A percentile compares a stretch with the other conserved stretches of the same genome.
These are phyloP conservation scores for Flaveria floridana DNA, from an alignment of 140 eudicot genomes.

Conservation along the genomic window DNA sequence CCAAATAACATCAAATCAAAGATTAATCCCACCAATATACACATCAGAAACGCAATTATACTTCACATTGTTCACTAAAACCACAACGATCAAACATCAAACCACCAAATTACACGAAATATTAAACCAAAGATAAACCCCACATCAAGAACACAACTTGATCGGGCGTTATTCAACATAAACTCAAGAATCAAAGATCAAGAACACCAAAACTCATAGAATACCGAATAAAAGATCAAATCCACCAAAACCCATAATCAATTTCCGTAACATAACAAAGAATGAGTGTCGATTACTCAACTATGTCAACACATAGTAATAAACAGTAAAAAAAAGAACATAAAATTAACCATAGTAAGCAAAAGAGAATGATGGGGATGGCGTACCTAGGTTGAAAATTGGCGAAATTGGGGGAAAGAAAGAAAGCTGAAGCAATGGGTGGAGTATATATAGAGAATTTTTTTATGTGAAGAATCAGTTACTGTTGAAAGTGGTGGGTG, in stretches of 20 bases:
- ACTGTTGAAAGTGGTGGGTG: background rate
- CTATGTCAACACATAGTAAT: background rate
- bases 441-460: conserved; percentile 31
- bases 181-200: conserved; percentile 9
- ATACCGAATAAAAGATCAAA: background rate
- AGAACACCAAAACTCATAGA: conserved; percentile 7
- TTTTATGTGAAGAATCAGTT: conserved; percentile 23
- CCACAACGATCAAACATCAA: background rate
- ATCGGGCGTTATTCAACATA: background rate
- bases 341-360: background rate
- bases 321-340: background rate
- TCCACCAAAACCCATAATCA: conserved; percentile 28
- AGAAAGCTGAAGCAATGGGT: background rate
- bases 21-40: conserved; percentile 3
- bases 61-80: conserved; percentile 20
- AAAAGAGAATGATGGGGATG: background rate
- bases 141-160: conserved; percentile 13
- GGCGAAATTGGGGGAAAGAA: conserved; percentile 20
- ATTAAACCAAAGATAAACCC: background rate
- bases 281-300: conserved; percentile 1
- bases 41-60: conserved; percentile 5
- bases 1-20: background rate
- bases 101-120: background rate
- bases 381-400: conserved; percentile 20
- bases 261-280: conserved; percentile 7